A percentile compares a stretch with the other conserved stretches of the same genome.
phyloP scores from a whole-genome alignment of 345 rosid species.

The Dipteronia dyeriana region DNA sequence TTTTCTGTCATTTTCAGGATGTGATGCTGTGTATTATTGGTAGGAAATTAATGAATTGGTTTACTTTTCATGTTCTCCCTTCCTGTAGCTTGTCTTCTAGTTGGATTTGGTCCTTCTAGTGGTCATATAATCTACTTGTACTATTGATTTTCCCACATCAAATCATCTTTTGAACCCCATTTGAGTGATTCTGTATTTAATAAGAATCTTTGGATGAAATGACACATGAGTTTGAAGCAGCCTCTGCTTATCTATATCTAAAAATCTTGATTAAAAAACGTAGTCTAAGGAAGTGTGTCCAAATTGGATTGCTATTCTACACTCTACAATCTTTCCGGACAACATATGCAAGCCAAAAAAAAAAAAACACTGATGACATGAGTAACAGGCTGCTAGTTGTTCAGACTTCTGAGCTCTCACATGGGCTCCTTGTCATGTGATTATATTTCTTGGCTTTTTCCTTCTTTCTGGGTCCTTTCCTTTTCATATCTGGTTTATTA shows the following conservation, averaged over 20 bases:
- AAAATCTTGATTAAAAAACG: too few relatives aligned
- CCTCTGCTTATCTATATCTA: neutral
- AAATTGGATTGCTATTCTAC: neutral
- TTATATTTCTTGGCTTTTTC: neutral
- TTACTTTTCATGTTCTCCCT: neutral
- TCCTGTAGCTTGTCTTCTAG: neutral
- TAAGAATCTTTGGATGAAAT: neutral
- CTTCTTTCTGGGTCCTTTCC: neutral
- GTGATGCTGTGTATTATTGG: neutral
- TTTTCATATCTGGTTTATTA: constrained; percentile 2
- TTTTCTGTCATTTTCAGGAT: neutral
- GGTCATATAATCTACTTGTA: neutral
- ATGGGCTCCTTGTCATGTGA: constrained; percentile 11
- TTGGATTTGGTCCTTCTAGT: neutral
- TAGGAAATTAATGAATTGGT: neutral
- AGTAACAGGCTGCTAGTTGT: neutral
- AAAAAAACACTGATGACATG: neutral
- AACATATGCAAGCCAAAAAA: neutral
- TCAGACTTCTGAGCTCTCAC: constrained; percentile 9
- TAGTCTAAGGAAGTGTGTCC: neutral
- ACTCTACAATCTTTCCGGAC: neutral
- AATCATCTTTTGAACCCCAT: neutral
- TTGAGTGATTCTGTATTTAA: neutral
- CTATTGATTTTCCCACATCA: neutral
- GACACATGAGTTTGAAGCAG: neutral